Evolutionary conservation across 495 filamentous ascomycete genomes (phyloP), one percentile per base, ranked within the genome.

Genomic region (Monascus purpureus): DNA sequence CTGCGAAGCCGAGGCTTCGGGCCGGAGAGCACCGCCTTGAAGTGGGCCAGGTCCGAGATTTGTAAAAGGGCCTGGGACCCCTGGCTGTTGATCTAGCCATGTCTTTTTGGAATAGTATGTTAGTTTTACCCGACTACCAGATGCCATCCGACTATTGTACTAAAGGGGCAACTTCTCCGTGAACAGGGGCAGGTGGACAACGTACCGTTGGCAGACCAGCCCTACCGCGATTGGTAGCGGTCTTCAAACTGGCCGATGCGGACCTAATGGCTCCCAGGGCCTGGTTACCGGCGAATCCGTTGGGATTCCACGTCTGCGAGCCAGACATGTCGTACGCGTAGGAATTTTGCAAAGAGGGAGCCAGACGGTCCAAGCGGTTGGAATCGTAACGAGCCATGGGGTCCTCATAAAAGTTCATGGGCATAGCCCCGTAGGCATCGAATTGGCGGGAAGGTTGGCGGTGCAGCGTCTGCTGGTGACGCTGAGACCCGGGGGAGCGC

Each of bases 371-470:
- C 41, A 72, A 71, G 42, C 70, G 65, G 46, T 61, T 62, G 45
- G 55, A 65, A 45, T 70, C 73, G 50, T 67, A 80, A 52, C 67
- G 65, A 41, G 57, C 57, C 61, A 65, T 66, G 33, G 70, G 65
- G 33, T 79, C 76, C 26, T 77, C 74, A 49, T 75, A 80, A 45
- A 79, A 57, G 28, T 72, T 74, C 29, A 65, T 63, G 17, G 70
- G 70, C 57, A 70, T 67, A 25, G 64, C 57, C 30, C 69, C 69
- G 53, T 75, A 78, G 27, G 70, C 63, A 41, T 80, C 75, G 43
- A 80, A 80, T 41, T 83, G 68, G 45, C 75, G 59, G 42, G 76
- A 75, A 41, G 79, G 54, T 51, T 80, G 68, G 43, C 72, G 69
- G 44, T 77, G 73, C 25, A 84, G 63, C 20, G 73, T 72, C 42